phyloP scores from a whole-genome alignment of 208 protist species.

The Wallacemonas rigidus region DNA sequence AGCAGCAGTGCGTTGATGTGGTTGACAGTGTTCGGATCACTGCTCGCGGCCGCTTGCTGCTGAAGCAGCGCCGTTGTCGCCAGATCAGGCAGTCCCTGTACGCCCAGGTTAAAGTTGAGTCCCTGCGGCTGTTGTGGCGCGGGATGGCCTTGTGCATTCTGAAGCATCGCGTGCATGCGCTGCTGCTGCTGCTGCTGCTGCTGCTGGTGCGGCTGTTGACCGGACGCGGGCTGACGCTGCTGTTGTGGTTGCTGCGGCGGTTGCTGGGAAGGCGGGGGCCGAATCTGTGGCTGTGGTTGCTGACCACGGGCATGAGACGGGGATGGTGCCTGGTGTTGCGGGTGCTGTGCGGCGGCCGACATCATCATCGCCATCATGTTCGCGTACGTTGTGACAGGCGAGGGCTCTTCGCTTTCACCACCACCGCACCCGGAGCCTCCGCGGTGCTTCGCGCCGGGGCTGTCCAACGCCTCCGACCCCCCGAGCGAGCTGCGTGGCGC shows the following conservation, averaged over 20 bases:
- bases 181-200: constrained; percentile 1
- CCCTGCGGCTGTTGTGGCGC: constrained; percentile 9
- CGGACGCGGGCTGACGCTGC: neutral
- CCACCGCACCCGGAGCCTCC: neutral
- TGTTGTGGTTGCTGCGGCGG: constrained; percentile 3
- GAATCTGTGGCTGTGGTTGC: neutral
- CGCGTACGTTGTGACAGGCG: constrained; percentile 1
- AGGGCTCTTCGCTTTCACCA: neutral
- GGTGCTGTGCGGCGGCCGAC: constrained; percentile 12
- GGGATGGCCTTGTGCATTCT: neutral
- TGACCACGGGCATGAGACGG: neutral
- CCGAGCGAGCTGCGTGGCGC: constrained; percentile 3
- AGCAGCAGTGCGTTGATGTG: constrained; percentile 12
- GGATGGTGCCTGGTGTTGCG: constrained; percentile 2
- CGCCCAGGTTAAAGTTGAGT: constrained; percentile 8
- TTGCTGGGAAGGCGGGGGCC: neutral
- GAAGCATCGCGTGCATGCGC: neutral
- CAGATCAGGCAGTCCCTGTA: neutral
- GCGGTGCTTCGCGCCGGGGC: neutral
- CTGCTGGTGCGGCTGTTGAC: neutral
- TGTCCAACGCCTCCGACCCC: neutral
- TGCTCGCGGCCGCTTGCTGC: constrained; percentile 8
- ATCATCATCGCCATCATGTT: constrained; percentile 20
- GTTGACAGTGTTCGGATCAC: constrained; percentile 8
- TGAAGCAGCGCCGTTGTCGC: constrained; percentile 8